Percentiles rank a stretch among this genome's conserved stretches.
Evolutionary conservation across 140 eudicot genomes (phyloP).

Genomic region (Senecio squalidus): DNA sequence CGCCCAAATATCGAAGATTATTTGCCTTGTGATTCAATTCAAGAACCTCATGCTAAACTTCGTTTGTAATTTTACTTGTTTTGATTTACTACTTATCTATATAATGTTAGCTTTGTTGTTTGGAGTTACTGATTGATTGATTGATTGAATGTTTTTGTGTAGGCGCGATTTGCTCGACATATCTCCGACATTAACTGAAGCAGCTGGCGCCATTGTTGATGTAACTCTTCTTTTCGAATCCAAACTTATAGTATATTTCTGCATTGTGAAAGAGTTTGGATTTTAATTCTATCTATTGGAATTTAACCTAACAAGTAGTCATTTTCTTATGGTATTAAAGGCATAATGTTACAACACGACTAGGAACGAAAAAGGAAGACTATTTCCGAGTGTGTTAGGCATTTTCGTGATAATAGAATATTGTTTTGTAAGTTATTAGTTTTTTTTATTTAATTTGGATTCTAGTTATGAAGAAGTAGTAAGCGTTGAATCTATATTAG

Average conservation of each 20-base stretch:
- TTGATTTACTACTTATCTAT: neutral
- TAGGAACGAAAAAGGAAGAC: no score
- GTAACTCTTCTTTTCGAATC: conserved; percentile 30
- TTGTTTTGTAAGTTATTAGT: no score
- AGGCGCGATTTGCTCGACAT: conserved; percentile 58
- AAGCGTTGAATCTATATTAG: no score
- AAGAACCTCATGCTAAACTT: conserved; percentile 57
- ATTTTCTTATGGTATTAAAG: no score
- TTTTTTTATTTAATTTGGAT: no score
- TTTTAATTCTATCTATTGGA: neutral
- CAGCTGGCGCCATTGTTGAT: conserved; percentile 87
- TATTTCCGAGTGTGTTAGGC: no score
- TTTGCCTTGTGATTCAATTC: conserved; percentile 58
- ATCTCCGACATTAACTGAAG: conserved; percentile 75
- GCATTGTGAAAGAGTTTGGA: neutral
- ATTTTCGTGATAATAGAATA: no score
- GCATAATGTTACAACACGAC: no score
- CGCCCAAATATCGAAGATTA: conserved; percentile 70
- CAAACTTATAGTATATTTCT: neutral
- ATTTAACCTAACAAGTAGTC: no score
- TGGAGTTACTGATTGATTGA: neutral
- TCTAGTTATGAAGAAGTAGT: no score
- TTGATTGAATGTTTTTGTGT: neutral
- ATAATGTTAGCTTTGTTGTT: neutral
- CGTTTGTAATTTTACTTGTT: conserved; percentile 34